phyloP scores from a whole-genome alignment of 805 yeast genomes.

The Cyberlindnera xylosilytica region DNA sequence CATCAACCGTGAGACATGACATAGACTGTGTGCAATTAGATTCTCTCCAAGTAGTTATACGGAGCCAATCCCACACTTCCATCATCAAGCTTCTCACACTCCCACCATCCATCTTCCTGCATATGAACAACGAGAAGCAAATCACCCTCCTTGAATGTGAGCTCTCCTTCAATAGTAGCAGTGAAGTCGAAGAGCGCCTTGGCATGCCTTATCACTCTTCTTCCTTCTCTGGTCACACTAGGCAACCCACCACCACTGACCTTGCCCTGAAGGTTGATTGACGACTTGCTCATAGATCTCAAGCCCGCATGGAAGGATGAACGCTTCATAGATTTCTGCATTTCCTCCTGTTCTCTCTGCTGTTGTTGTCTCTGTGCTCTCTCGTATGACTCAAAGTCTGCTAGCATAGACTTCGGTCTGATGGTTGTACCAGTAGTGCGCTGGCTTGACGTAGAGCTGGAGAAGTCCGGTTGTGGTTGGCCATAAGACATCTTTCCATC shows the following conservation, averaged over 20 bases:
- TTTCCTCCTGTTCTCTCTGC: slow-evolving; percentile 8
- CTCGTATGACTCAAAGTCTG: slow-evolving; percentile 13
- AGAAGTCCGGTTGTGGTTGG: slow-evolving; percentile 15
- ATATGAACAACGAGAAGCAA: slow-evolving; percentile 46
- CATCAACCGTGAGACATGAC: no score
- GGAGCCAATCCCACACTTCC: slow-evolving; percentile 54
- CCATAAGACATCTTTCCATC: slow-evolving; percentile 1
- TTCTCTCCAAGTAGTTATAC: slow-evolving; percentile 45
- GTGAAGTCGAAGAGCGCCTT: slow-evolving; percentile 56
- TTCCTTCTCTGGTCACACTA: slow-evolving; percentile 47
- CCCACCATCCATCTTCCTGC: slow-evolving; percentile 79
- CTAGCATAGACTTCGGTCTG: slow-evolving; percentile 29
- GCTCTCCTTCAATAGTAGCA: slow-evolving; percentile 59
- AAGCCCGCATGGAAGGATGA: slow-evolving; percentile 28
- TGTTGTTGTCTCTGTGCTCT: slow-evolving; percentile 11
- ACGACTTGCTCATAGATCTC: slow-evolving; percentile 24
- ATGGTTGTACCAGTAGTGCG: slow-evolving; percentile 22
- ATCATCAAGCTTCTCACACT: slow-evolving; percentile 50
- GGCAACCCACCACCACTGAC: slow-evolving; percentile 39
- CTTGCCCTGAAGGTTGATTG: slow-evolving; percentile 24
- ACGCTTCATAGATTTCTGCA: slow-evolving; percentile 11
- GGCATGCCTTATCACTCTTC: slow-evolving; percentile 48
- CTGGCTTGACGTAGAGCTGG: slow-evolving; percentile 18
- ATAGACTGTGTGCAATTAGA: no score
- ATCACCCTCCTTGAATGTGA: slow-evolving; percentile 58